Conservation (phyloP, 2,329 filamentous ascomycete genomes). For the Apiospora arundinis region DNA sequence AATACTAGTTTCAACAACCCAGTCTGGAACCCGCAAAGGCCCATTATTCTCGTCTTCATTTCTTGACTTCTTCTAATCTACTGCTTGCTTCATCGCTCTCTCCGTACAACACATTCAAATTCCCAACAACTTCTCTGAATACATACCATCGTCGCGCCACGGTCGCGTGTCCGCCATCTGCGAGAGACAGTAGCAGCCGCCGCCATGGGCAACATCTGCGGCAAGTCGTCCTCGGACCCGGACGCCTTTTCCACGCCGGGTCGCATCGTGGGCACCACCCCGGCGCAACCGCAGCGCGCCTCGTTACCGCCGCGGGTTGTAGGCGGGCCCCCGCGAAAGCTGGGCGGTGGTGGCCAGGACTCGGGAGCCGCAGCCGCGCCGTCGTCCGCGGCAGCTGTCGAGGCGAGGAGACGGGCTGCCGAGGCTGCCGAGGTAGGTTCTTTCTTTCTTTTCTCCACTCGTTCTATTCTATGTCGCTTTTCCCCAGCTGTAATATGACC, state of each 20-base stretch:
- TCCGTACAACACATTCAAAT: not conserved
- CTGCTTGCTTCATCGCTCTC: not conserved
- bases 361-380: constrained; percentile 25
- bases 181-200: not conserved
- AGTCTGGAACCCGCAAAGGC: not conserved
- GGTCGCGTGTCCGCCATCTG: not conserved
- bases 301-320: constrained; percentile 57
- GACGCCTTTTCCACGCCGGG: constrained; percentile 72
- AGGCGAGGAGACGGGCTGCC: constrained; percentile 77
- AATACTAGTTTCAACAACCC: not conserved
- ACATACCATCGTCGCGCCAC: not conserved
- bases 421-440: constrained; percentile 80
- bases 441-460: not conserved
- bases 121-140: not conserved
- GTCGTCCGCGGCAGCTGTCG: constrained; percentile 45
- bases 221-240: constrained; percentile 68
- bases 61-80: not conserved
- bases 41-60: not conserved
- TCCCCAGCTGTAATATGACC: not conserved
- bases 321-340: constrained; percentile 64
- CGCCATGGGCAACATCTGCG: constrained; percentile 86
- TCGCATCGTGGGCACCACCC: constrained; percentile 69
- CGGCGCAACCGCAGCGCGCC: constrained; percentile 54
- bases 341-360: constrained; percentile 59
- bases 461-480: not conserved